A percentile compares a stretch with the other conserved stretches of the same genome.
Evolutionary conservation across 2,329 filamentous ascomycete species (phyloP).

Genomic region (Lecanosticta acicola): DNA sequence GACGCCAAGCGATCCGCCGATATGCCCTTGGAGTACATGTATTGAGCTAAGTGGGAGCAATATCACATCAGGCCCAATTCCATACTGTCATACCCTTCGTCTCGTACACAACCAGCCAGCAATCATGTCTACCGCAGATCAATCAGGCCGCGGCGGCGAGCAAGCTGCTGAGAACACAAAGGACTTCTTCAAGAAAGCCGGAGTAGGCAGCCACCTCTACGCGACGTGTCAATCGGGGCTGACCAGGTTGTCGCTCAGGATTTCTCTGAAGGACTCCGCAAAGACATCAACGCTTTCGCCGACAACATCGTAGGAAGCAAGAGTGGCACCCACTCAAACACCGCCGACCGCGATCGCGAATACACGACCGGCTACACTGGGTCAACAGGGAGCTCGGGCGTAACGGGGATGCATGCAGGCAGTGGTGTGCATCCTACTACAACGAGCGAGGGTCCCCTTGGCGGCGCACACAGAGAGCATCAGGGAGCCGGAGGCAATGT

Average conservation of each 20-base stretch:
- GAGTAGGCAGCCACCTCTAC: conserved; percentile 6
- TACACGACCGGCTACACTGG: conserved; percentile 5
- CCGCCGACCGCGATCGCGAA: conserved; percentile 16
- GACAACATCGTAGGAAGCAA: conserved; percentile 21
- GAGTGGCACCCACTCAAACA: conserved; percentile 17
- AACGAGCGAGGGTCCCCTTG: neutral
- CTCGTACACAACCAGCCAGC: neutral
- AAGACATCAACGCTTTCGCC: conserved; percentile 28
- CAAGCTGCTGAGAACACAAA: conserved; percentile 25
- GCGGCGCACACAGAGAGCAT: neutral
- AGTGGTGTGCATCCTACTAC: too few relatives aligned
- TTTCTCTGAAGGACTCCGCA: conserved; percentile 22
- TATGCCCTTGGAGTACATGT: too few relatives aligned
- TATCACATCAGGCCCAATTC: too few relatives aligned
- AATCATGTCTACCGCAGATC: conserved; percentile 12
- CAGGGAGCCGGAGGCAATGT: neutral
- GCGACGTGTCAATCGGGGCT: neutral
- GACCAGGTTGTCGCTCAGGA: conserved; percentile 17
- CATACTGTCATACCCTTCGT: neutral
- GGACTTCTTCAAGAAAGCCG: conserved; percentile 21
- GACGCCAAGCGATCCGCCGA: too few relatives aligned
- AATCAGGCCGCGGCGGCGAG: conserved; percentile 13
- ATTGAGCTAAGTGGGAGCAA: neutral
- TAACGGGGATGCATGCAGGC: neutral
- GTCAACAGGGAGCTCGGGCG: neutral